Base-by-base conservation (phyloP, 2,329 filamentous ascomycete species). In the Fusarium verrucosum region DNA sequence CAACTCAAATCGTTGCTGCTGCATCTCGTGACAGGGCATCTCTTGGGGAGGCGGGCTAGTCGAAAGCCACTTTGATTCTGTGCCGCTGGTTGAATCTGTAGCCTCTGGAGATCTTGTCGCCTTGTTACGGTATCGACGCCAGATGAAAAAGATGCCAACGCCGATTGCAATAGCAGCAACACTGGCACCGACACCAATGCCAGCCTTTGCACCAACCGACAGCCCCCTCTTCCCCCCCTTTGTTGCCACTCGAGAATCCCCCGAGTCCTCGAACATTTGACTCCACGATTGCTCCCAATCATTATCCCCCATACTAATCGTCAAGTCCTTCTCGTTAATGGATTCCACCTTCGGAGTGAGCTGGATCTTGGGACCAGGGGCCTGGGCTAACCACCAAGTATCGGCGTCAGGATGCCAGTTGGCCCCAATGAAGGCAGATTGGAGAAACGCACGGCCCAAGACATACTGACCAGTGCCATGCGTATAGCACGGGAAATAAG, bases 381-480 rank as follows among this genome's bases (percentile, higher is more conserved):
- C 57, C 17, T 66, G 61, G 1, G 63, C 57, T 36, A 66, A 10
- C 63, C 63, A 66, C 63, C 61, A 66, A 5, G 43, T 50, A 8
- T 51, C n/a, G 65, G 74, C 38, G 9, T 44, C 26, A 5, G 42
- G 42, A 33, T 73, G 71, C 75, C 76, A 80, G 59, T 81, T 78
- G 11, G 75, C 76, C 6, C 76, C 79, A 0, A 82, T 54, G 43
- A 82, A 82, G 9, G 80, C 79, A 25, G 80, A 80, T 61, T 83
- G 81, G 4, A 83, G 70, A 23, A 57, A 57, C 2, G 79, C 79
- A 23, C 79, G 76, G 2, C 81, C 81, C 5, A 83, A 74, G 11
- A 50, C 37, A 59, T 76, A 77, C 5, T 40, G 25, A 0, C 50
- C 49, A 2, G 57, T 45, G 4, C 60, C 66, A 13, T 71, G 72